Base-by-base conservation (phyloP, 202 grass and related monocot genomes). In the Miscanthus sacchariflorus region DNA sequence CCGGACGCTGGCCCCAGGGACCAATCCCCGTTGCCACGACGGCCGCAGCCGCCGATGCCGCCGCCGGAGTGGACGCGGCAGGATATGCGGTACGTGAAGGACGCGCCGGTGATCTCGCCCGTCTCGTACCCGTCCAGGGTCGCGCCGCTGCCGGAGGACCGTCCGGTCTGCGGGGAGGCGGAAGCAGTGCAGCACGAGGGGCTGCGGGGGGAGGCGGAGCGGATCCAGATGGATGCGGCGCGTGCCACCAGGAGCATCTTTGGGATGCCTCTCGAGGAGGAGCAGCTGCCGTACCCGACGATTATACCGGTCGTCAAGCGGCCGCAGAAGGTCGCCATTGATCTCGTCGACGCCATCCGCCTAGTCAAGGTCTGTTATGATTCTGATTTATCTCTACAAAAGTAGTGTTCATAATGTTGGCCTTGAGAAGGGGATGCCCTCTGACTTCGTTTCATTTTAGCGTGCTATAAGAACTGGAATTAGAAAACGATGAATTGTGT, bases 341-440 rank as follows among this genome's bases (percentile, higher is more conserved):
- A 99, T 91, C 88, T 99, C 19, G 59, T 87, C 39, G 97, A 99
- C 21, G 94, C 97, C 36, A 96, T 99, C 38, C 89, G 91, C 49
- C 82, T 80, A 93, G 87, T 96, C 86, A 96, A 96, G 97, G 96
- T 95, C 63, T 78, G 76, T 28, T 21, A 28, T 64, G 52, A 13
- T 72, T 14, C n/a, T 83, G 54, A 86, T 83, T 85, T 82, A 12
- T 63, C 72, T 66, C 35, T 17, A 49, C 9, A 63, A 17, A 2
- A 6, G 10, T 40, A 49, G 2, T 65, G 44, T 75, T 15, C 25
- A 4, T 18, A 52, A 17, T 80, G 45, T 54, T 25, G 17, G 9
- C 56, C 17, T 0, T 33, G 13, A 76, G 78, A 80, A 24, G 15
- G 17, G 59, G 35, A 68, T 65, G 43, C 24, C 40, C 24, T 35